phyloP scores from a whole-genome alignment of 495 filamentous ascomycete genomes.

The Evansstolkia leycettana region DNA sequence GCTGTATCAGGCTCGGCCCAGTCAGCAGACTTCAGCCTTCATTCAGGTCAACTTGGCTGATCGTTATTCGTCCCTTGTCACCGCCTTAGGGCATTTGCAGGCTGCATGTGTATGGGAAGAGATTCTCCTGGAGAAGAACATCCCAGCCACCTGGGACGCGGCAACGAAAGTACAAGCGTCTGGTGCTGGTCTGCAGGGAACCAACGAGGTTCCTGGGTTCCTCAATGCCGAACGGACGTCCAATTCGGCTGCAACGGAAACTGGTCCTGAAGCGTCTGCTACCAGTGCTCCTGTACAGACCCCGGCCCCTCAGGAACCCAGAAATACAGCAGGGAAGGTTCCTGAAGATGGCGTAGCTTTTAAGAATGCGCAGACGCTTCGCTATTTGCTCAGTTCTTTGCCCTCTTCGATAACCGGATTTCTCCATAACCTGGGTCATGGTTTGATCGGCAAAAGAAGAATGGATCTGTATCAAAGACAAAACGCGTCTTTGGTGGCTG shows the following conservation, averaged over 20 bases:
- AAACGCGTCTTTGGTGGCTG: conserved; percentile 58
- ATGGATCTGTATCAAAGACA: conserved; percentile 52
- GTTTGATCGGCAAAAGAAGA: conserved; percentile 58
- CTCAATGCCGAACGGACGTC: conserved; percentile 7
- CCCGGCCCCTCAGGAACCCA: conserved; percentile 20
- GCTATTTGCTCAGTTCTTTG: conserved; percentile 63
- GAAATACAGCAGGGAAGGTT: conserved; percentile 22
- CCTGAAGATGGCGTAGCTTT: conserved; percentile 45
- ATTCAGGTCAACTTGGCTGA: conserved; percentile 68
- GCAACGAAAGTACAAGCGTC: conserved; percentile 42
- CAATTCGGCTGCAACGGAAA: conserved; percentile 5
- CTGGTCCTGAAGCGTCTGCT: conserved; percentile 10
- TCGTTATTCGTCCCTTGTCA: conserved; percentile 56
- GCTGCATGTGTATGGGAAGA: conserved; percentile 75
- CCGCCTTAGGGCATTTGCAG: conserved; percentile 61
- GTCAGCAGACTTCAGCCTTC: conserved; percentile 42
- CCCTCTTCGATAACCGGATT: conserved; percentile 61
- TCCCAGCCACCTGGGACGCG: conserved; percentile 56
- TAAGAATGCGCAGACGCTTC: conserved; percentile 66
- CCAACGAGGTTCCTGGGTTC: conserved; percentile 24
- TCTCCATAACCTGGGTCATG: conserved; percentile 69
- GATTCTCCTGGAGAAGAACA: conserved; percentile 53
- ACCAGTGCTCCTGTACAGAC: conserved; percentile 11
- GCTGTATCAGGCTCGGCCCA: conserved; percentile 47
- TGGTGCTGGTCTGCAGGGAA: conserved; percentile 31